Percentiles rank a stretch among this genome's conserved stretches.
Conservation (phyloP, 805 yeast species). For the Clavispora vitiphila region DNA sequence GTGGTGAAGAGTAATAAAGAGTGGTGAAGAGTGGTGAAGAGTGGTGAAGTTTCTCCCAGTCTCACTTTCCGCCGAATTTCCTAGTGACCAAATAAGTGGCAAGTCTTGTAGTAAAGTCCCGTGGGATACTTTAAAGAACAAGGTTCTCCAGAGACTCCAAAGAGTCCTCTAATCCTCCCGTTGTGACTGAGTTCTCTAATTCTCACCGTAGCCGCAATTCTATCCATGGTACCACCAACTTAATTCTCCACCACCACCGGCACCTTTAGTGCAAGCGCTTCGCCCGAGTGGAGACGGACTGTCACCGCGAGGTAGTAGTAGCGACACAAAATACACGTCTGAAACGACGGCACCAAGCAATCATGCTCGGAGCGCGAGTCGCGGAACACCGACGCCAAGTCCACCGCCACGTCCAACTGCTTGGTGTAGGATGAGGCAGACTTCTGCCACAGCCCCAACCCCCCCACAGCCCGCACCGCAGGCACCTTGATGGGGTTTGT, state of each 20-base stretch:
- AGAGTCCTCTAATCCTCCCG: too few relatives aligned
- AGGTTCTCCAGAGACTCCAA: too few relatives aligned
- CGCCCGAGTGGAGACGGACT: conserved; percentile 17
- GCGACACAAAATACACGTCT: conserved; percentile 25
- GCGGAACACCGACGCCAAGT: not conserved
- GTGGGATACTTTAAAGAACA: too few relatives aligned
- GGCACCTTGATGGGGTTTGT: conserved; percentile 16
- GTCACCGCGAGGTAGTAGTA: conserved; percentile 19
- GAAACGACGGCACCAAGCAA: conserved; percentile 23
- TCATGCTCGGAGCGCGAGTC: not conserved
- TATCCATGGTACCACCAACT: too few relatives aligned
- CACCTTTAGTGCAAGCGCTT: conserved; percentile 15
- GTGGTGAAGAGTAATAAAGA: too few relatives aligned
- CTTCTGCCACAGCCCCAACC: conserved; percentile 9
- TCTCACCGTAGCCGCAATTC: too few relatives aligned
- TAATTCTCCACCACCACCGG: conserved; percentile 14
- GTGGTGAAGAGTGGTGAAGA: too few relatives aligned
- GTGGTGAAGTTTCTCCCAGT: too few relatives aligned
- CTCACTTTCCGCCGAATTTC: too few relatives aligned
- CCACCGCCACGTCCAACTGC: conserved; percentile 2
- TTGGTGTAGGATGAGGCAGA: conserved; percentile 1
- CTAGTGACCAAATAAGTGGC: too few relatives aligned
- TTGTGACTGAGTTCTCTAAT: too few relatives aligned
- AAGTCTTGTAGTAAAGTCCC: too few relatives aligned
- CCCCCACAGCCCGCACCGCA: conserved; percentile 8